Evolutionary conservation across 1,139 yeast genomes (phyloP), one percentile per base, ranked within the genome.

Genomic region (Geotrichum siamense): DNA sequence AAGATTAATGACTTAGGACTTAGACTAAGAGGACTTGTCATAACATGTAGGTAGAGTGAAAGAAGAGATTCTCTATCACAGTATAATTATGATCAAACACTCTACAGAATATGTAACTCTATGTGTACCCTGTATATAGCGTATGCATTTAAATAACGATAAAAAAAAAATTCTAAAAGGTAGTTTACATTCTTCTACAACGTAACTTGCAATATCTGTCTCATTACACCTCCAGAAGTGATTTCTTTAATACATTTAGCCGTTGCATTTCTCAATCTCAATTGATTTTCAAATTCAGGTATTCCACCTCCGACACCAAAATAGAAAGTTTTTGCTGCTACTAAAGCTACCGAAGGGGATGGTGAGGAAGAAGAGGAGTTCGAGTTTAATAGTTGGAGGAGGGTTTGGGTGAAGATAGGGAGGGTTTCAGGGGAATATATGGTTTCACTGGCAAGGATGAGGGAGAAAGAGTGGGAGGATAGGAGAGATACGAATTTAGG

Each of bases 271-370:
- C 67, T 60, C 13, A 45, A 34, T 3, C 57, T 53, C 37, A 80
- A 54, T 46, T 74, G 75, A 13, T 62, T 61, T 45, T 75, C 64
- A 57, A 86, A 84, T 53, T 84, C 96, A 8, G 76, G 71, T 2
- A 87, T 70, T 21, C 93, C 82, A 1, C 98, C 98, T 8, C 98
- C 98, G n/a, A 91, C 98, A 2, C 97, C 98, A 63, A 91, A 91
- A 59, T 91, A 91, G 20, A 87, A 81, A 60, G 84, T 86, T 60
- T 91, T 91, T 1, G 96, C 96, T 1, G 95, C 95, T 1, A 86
- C 72, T 15, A 83, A 54, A 0, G 75, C 74, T 4, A 52, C 50
- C 2, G 55, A 50, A 8, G 15, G 5, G n/a, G n/a, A n/a, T n/a
- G n/a, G n/a, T n/a, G n/a, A n/a, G n/a, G n/a, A n/a, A n/a, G n/a